phyloP scores from a whole-genome alignment of 2,329 filamentous ascomycete species.

The Fusarium odoratissimum region DNA sequence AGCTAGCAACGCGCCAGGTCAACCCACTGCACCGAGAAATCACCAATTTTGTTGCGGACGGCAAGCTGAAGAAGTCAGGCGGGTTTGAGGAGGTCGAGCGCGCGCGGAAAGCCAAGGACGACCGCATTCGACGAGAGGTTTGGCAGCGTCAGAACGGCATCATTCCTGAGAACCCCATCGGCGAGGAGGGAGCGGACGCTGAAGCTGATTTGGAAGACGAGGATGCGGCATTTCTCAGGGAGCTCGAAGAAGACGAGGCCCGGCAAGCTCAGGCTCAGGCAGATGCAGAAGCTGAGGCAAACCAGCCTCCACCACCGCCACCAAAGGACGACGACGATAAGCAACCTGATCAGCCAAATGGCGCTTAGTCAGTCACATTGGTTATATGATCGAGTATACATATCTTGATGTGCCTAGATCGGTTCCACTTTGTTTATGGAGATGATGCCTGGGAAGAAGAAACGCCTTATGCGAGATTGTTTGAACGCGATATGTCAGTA shows the following conservation, averaged over 20 bases:
- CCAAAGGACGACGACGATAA: slow-evolving; percentile 38
- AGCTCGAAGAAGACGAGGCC: slow-evolving; percentile 14
- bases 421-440: slow-evolving; percentile 29
- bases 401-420: slow-evolving; percentile 9
- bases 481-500: slow-evolving; percentile 27
- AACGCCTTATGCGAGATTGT: slow-evolving; percentile 29
- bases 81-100: slow-evolving; percentile 95
- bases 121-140: slow-evolving; percentile 83
- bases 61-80: slow-evolving; percentile 94
- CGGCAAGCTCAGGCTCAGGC: slow-evolving; percentile 6
- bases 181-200: slow-evolving; percentile 49
- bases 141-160: slow-evolving; percentile 75
- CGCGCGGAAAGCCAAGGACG: slow-evolving; percentile 84
- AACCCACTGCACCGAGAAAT: slow-evolving; percentile 88
- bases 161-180: slow-evolving; percentile 56
- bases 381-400: not conserved
- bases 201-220: slow-evolving; percentile 31
- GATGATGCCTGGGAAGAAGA: slow-evolving; percentile 34
- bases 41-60: slow-evolving; percentile 84
- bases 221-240: slow-evolving; percentile 23
- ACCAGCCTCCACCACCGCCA: slow-evolving; percentile 21
- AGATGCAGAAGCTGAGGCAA: slow-evolving; percentile 6
- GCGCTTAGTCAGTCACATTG: slow-evolving; percentile 22
- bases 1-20: slow-evolving; percentile 80
- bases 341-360: slow-evolving; percentile 33